Percentiles rank a stretch among this genome's conserved stretches.
Evolutionary conservation across 495 filamentous ascomycete genomes (phyloP).

Genomic region (Neurospora cerealis): DNA sequence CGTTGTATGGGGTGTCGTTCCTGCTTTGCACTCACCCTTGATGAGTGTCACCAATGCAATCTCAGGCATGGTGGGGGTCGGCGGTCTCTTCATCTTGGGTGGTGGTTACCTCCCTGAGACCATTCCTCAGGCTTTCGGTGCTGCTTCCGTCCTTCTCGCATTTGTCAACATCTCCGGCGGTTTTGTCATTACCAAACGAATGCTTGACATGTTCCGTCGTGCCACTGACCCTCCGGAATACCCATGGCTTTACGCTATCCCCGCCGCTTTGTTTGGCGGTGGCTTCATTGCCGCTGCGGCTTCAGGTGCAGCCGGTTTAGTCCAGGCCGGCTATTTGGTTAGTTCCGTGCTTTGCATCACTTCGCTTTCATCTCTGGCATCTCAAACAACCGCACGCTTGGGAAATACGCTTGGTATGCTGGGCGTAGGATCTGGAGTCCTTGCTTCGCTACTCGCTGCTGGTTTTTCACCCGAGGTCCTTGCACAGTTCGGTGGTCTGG

Average conservation of each 20-base stretch:
- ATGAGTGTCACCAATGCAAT: slow-evolving; percentile 88
- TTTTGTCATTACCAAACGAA: slow-evolving; percentile 77
- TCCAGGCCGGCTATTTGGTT: slow-evolving; percentile 71
- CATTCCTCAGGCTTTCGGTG: slow-evolving; percentile 64
- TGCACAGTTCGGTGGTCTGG: slow-evolving; percentile 62
- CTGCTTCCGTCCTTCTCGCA: slow-evolving; percentile 66
- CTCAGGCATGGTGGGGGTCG: slow-evolving; percentile 76
- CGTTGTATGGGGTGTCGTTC: slow-evolving; percentile 68
- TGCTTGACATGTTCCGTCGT: slow-evolving; percentile 86
- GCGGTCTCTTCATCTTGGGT: slow-evolving; percentile 73
- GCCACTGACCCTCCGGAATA: slow-evolving; percentile 74
- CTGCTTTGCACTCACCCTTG: slow-evolving; percentile 68
- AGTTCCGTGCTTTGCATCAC: slow-evolving; percentile 69
- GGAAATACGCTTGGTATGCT: slow-evolving; percentile 76
- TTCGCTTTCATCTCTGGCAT: slow-evolving; percentile 62
- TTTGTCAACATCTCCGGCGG: slow-evolving; percentile 77
- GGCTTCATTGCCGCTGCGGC: slow-evolving; percentile 65
- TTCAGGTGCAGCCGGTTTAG: slow-evolving; percentile 68
- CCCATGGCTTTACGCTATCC: slow-evolving; percentile 71
- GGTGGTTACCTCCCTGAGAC: slow-evolving; percentile 63
- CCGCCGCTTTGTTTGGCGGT: slow-evolving; percentile 61
- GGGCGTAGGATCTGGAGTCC: slow-evolving; percentile 64
- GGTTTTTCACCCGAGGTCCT: slow-evolving; percentile 65
- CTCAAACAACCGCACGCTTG: slow-evolving; percentile 65
- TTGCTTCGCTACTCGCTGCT: slow-evolving; percentile 68